Evolutionary conservation across 2,329 filamentous ascomycete species (phyloP).

Genomic region (Nothophoma quercina): DNA sequence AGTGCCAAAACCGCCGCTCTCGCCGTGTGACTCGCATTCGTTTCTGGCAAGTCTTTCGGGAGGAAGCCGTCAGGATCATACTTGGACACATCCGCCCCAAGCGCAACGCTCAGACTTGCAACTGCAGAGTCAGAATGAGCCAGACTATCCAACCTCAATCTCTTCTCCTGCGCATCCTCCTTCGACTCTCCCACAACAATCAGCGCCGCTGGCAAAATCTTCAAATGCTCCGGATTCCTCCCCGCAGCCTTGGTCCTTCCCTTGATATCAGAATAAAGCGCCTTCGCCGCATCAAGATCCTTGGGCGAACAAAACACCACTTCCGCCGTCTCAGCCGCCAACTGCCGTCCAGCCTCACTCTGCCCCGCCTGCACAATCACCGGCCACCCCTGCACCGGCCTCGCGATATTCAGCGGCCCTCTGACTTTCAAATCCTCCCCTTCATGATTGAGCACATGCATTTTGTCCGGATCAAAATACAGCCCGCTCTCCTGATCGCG

Average conservation of each 20-base stretch:
- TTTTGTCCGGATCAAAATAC: slow-evolving; percentile 64
- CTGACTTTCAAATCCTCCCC: slow-evolving; percentile 57
- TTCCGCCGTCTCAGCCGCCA: slow-evolving; percentile 63
- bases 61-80: slow-evolving; percentile 63
- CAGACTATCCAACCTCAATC: slow-evolving; percentile 58
- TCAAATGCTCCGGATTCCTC: slow-evolving; percentile 63
- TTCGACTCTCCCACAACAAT: slow-evolving; percentile 69
- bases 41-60: slow-evolving; percentile 60
- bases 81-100: slow-evolving; percentile 67
- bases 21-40: slow-evolving; percentile 25
- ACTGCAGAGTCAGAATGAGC: slow-evolving; percentile 67
- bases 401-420: slow-evolving; percentile 61
- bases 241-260: slow-evolving; percentile 56
- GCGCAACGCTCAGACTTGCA: slow-evolving; percentile 64
- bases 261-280: slow-evolving; percentile 62
- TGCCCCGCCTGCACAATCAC: slow-evolving; percentile 65
- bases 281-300: slow-evolving; percentile 57
- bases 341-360: slow-evolving; percentile 60
- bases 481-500: slow-evolving; percentile 63
- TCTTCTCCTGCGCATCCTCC: slow-evolving; percentile 69
- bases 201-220: slow-evolving; percentile 71
- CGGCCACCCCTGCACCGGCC: slow-evolving; percentile 63
- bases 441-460: slow-evolving; percentile 62
- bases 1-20: slow-evolving; percentile 24
- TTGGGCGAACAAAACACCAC: slow-evolving; percentile 61